Base-by-base conservation (phyloP, 805 yeast species). In the Millerozyma acaciae region DNA sequence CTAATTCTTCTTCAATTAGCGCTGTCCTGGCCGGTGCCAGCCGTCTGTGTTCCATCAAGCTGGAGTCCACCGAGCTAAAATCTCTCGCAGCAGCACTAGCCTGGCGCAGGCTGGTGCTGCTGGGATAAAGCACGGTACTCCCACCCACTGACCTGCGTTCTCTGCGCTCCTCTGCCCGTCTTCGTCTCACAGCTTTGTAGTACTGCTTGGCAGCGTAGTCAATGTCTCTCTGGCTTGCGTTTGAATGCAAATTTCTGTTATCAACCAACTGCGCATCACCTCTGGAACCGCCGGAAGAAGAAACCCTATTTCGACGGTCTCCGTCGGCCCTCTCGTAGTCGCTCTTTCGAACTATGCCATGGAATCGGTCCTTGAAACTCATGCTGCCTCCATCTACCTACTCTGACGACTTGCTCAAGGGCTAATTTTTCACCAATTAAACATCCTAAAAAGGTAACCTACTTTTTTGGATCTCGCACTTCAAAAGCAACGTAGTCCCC, bases 221-320 rank as follows among this genome's bases (percentile, higher is more conserved):
- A 20, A 28, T 28, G 15, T 28, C 32, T 5, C 32, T 19, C 24
- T 28, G 32, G 32, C 13, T 12, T 10, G 21, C 15, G 8, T 28
- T 17, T n/a, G 16, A 9, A 5, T 25, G 14, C 28, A 25, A 25
- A 25, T 25, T 14, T 10, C 16, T 25, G 16, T n/a, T n/a, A n/a
- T n/a, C n/a, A n/a, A n/a, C n/a, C n/a, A n/a, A n/a, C n/a, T n/a
- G n/a, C n/a, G n/a, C n/a, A n/a, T n/a, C n/a, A n/a, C n/a, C n/a
- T n/a, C n/a, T n/a, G n/a, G n/a, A n/a, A n/a, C n/a, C n/a, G n/a
- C n/a, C n/a, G n/a, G n/a, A n/a, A n/a, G n/a, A n/a, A n/a, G n/a
- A n/a, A n/a, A n/a, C n/a, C n/a, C n/a, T n/a, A n/a, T n/a, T n/a
- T n/a, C n/a, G n/a, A n/a, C n/a, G n/a, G n/a, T n/a, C n/a, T n/a